Evolutionary conservation across 352 stramenopile species (phyloP), one percentile per base, ranked within the genome.

Genomic region (Globisporangium ultimum): DNA sequence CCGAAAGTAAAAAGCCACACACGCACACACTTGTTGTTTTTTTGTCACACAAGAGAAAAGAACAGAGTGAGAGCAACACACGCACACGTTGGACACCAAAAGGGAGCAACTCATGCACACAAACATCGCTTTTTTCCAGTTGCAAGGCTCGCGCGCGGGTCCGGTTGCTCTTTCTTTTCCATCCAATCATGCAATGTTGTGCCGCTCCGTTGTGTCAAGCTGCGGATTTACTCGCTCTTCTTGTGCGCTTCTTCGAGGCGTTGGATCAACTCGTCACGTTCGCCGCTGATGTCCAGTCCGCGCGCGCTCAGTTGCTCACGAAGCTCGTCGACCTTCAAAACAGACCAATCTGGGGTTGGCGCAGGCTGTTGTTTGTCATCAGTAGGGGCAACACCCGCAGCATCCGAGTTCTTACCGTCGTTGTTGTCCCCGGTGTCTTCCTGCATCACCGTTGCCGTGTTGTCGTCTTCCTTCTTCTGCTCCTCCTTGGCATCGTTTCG

Each of bases 291-390:
- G 38, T 58, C 59, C 36, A 61, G 53, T 7, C 55, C 63, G 36
- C 63, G 59, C 54, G 48, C 54, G 48, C 38, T 57, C 24, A 64
- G 32, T 51, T 63, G 49, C 22, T 68, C 62, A 55, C 62, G 62
- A 49, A 68, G 48, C 45, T 68, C 62, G 21, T 61, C 62, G 38
- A 60, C 62, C 57, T 55, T 68, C 51, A 60, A 54, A 57, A 55
- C 55, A 58, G 62, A 52, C 62, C 62, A 68, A 63, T 65, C 62
- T 52, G 55, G 57, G 38, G 21, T 64, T 51, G 38, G 55, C 55
- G 57, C 46, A 24, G 52, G 13, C 38, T 53, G n/a, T 58, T 55
- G 53, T 48, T 20, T 43, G 28, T 62, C 48, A 34, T 63, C 49
- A 63, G 58, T 58, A 47, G 40, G 18, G 48, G 42, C 36, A 32